Base-by-base conservation (phyloP, 2,329 filamentous ascomycete genomes). In the Scortechinia acanthostroma region DNA sequence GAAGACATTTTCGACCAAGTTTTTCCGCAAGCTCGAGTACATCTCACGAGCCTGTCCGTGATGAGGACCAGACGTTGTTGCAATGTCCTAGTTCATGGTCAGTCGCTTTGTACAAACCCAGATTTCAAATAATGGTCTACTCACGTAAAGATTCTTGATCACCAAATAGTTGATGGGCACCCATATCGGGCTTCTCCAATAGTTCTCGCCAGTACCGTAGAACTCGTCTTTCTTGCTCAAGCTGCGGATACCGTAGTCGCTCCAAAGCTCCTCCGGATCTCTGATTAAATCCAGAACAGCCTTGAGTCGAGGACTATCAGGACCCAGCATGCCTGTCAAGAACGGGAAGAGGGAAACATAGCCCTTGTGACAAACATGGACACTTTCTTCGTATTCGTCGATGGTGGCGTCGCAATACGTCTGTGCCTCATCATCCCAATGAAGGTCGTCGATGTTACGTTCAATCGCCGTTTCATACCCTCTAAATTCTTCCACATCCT, bases 341-440 rank as follows among this genome's bases (percentile, higher is more conserved):
- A 97, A 95, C 1, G 93, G 93, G 64, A 95, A 93, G 21, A 98
- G 73, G 19, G 88, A 93, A 53, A 97, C 81, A 58, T 98, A 98
- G 17, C 93, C 93, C 65, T 95, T 95, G 70, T 97, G 93, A 68
- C 93, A 98, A 35, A 96, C 88, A 17, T 93, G 83, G 25, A 75
- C 64, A 56, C 88, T 83, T 66, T 98, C 93, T 63, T 98, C 93
- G 58, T 88, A 98, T 49, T 90, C 90, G 55, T 98, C 91, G 48
- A 98, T 86, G 0, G 89, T 96, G 1, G 90, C 89, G 61, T 98
- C 93, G 61, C 93, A 98, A 69, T 90, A 98, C 50, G 86, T 87
- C 46, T 88, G 81, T 3, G 83, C 76, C 54, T 83, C 74, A 46
- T 88, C 77, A 16, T 84, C 86, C 93, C 93, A 98, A 67, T 98